Percentiles rank a stretch among this genome's conserved stretches.
Conservation (phyloP, 2,329 filamentous ascomycete species). For the Aspergillus unguis region DNA sequence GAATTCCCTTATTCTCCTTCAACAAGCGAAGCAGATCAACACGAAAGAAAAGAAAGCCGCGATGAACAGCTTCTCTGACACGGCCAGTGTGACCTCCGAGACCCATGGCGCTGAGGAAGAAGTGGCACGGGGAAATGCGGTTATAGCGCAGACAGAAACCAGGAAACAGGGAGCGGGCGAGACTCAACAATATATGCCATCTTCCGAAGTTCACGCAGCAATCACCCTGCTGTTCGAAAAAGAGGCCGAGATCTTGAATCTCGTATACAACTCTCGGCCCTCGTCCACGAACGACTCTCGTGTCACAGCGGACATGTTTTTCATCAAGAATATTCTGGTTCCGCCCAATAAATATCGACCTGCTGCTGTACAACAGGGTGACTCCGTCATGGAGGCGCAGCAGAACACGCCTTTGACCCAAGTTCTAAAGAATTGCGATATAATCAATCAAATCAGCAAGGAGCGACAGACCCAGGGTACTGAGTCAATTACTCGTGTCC, state of each 20-base stretch:
- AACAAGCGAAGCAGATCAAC: slow-evolving; percentile 43
- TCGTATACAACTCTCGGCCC: slow-evolving; percentile 80
- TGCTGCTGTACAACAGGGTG: slow-evolving; percentile 75
- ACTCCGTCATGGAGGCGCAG: slow-evolving; percentile 79
- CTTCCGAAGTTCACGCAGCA: slow-evolving; percentile 77
- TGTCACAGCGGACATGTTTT: slow-evolving; percentile 87
- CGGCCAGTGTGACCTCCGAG: slow-evolving; percentile 58
- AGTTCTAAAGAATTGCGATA: slow-evolving; percentile 72
- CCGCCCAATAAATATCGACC: slow-evolving; percentile 91
- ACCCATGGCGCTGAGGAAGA: slow-evolving; percentile 58
- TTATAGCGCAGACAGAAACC: slow-evolving; percentile 32
- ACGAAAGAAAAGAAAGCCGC: slow-evolving; percentile 31
- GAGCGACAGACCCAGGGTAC: slow-evolving; percentile 58
- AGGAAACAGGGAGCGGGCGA: slow-evolving; percentile 37
- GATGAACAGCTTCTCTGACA: slow-evolving; percentile 25
- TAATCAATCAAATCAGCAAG: slow-evolving; percentile 69
- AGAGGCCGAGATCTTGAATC: slow-evolving; percentile 75
- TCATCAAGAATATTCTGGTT: slow-evolving; percentile 79
- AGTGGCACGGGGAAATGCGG: slow-evolving; percentile 52
- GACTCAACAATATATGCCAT: slow-evolving; percentile 71
- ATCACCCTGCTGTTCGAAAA: slow-evolving; percentile 78
- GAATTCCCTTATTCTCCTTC: slow-evolving; percentile 65
- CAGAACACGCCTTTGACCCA: slow-evolving; percentile 85
- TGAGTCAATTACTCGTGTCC: slow-evolving; percentile 47
- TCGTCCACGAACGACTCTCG: slow-evolving; percentile 54